Evolutionary conservation across 208 protist species (phyloP), one percentile per base, ranked within the genome.

Genomic region (Trypanosoma mega): DNA sequence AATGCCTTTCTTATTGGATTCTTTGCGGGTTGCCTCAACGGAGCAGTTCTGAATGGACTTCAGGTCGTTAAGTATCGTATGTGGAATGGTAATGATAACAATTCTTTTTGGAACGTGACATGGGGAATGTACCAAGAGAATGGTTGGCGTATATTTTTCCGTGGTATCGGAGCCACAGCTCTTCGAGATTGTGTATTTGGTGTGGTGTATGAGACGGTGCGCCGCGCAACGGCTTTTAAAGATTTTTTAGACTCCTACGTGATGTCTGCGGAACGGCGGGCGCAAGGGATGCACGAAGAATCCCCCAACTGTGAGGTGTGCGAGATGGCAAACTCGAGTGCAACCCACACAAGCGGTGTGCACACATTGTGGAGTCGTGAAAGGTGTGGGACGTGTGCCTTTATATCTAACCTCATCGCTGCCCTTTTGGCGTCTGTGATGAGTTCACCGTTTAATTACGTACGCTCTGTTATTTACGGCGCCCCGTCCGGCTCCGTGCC

Each of bases 51-150:
- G 29, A 96, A 96, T 63, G 74, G 74, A 12, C 69, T 96, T 29
- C 90, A 96, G 62, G 79, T 80, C 16, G 85, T 96, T 18, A 96
- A 96, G 69, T 96, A 93, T 44, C 80, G 85, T 30, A 96, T 94
- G 90, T 96, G 90, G 87, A 92, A 81, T 70, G 73, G 52, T 1
- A 72, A 89, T 29, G 69, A 59, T 21, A 72, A 76, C 33, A 54
- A 79, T 30, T 83, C 72, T 2, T 96, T 96, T 69, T 45, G 73
- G n/a, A 39, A 57, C 11, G 89, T 83, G 6, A 69, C 85, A 7
- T 3, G 37, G 4, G 59, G 84, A 46, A 85, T 89, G 78, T 93
- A 85, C 47, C 51, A 51, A 16, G 83, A 93, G 48, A 85, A 72
- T 11, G 90, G 90, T 9, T 3, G 76, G 0, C 61, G 62, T n/a